Conservation (phyloP, 306 rosid genomes). For the Cicer arietinum region DNA sequence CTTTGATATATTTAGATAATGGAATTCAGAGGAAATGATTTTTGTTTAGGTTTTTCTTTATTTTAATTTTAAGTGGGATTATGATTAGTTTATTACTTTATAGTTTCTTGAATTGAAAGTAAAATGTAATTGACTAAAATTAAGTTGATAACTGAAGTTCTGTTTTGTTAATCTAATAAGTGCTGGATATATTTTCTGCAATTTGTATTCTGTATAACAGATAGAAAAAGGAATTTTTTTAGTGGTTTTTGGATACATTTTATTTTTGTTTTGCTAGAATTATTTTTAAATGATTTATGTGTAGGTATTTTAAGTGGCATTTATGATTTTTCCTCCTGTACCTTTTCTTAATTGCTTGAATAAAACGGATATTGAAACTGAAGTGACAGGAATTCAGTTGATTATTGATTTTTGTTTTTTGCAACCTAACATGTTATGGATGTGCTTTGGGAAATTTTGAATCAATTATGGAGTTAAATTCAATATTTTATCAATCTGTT, state of each 20-base stretch:
- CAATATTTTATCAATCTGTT: constrained; percentile 2
- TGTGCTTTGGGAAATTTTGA: constrained; percentile 25
- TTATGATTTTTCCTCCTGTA: background rate
- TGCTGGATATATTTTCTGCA: constrained; percentile 2
- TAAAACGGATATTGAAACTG: background rate
- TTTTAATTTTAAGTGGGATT: background rate
- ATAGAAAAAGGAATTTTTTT: background rate
- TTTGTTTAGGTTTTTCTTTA: background rate
- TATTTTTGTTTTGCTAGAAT: background rate
- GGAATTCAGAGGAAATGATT: constrained; percentile 27
- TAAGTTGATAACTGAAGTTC: background rate
- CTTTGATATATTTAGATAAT: background rate
- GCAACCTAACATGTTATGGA: background rate
- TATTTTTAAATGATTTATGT: background rate
- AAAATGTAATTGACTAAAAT: constrained; percentile 9
- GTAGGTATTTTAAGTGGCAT: background rate
- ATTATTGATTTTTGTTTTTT: background rate
- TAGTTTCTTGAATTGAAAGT: background rate
- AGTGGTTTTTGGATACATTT: background rate
- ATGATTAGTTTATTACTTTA: background rate
- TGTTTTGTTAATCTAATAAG: background rate
- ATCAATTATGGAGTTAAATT: constrained; percentile 12
- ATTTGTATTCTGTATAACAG: background rate
- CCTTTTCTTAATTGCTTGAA: background rate
- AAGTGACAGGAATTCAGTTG: background rate